phyloP scores from a whole-genome alignment of 2,329 filamentous ascomycete species.

The Ceratocystis variospora region DNA sequence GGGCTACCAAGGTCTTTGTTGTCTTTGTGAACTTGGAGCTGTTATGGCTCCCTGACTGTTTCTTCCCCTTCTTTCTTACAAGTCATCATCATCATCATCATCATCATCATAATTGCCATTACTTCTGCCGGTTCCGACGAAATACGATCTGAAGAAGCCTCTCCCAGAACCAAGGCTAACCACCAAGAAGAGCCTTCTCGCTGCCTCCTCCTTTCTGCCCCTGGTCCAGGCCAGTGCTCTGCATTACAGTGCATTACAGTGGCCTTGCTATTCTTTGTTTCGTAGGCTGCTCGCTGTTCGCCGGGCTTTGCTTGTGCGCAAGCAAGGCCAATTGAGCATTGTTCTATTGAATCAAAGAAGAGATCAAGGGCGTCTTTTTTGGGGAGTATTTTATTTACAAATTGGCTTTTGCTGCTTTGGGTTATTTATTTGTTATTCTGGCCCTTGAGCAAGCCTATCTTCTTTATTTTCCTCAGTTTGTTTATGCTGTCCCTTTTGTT shows the following conservation, averaged over 20 bases:
- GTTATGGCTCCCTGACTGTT: too few species aligned
- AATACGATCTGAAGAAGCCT: neutral
- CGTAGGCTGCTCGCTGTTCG: neutral
- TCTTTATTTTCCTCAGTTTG: neutral
- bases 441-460: slow-evolving; percentile 5
- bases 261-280: neutral
- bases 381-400: slow-evolving; percentile 4
- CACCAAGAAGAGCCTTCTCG: neutral
- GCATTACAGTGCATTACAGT: slow-evolving; percentile 7
- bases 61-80: neutral
- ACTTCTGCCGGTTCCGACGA: neutral
- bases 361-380: neutral
- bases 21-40: neutral
- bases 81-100: neutral
- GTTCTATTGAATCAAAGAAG: neutral
- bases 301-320: neutral
- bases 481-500: neutral
- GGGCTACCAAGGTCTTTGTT: neutral
- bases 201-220: slow-evolving; percentile 1
- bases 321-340: neutral
- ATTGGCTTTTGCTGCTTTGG: slow-evolving; percentile 10
- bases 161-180: neutral
- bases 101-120: neutral
- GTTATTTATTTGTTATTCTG: slow-evolving; percentile 18
- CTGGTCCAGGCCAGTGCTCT: slow-evolving; percentile 4